Percentiles rank a stretch among this genome's conserved stretches.
Conservation (phyloP, 2,329 filamentous ascomycete species). For the Clonostachys sp. region DNA sequence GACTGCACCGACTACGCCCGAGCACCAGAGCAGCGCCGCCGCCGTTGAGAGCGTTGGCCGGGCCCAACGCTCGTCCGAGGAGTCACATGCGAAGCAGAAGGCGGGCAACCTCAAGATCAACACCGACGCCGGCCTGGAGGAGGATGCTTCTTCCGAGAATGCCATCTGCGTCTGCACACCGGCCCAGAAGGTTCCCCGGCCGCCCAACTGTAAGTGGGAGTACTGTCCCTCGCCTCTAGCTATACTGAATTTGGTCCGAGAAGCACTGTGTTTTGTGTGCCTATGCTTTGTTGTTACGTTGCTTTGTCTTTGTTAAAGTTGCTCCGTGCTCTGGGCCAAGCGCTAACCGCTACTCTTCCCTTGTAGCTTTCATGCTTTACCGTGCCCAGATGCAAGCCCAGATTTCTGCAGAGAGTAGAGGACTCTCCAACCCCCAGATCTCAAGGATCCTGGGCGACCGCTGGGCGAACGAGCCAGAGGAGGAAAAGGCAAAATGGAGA, state of each 20-base stretch:
- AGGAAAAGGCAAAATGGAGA: slow-evolving; percentile 83
- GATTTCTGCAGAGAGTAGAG: slow-evolving; percentile 79
- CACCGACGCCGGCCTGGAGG: slow-evolving; percentile 12
- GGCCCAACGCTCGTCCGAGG: slow-evolving; percentile 22
- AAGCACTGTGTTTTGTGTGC: too few species aligned
- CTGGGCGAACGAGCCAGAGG: slow-evolving; percentile 75
- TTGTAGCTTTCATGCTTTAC: slow-evolving; percentile 91
- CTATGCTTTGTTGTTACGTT: too few species aligned
- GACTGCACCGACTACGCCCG: not conserved
- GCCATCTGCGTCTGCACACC: slow-evolving; percentile 52
- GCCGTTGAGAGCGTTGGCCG: not conserved
- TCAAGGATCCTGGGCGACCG: slow-evolving; percentile 94
- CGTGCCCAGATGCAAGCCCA: slow-evolving; percentile 85
- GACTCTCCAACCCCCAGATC: slow-evolving; percentile 89
- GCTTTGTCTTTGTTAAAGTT: too few species aligned
- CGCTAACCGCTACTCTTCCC: too few species aligned
- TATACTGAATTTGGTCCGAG: not conserved
- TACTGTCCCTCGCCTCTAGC: slow-evolving; percentile 6
- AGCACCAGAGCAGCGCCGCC: not conserved
- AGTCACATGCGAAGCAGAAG: slow-evolving; percentile 29
- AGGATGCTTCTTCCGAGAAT: slow-evolving; percentile 25
- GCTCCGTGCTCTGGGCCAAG: too few species aligned
- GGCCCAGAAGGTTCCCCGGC: slow-evolving; percentile 52
- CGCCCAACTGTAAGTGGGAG: slow-evolving; percentile 49
- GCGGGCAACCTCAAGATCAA: slow-evolving; percentile 19